These are phyloP conservation scores for Rhipidocladum racemiflorum DNA, from an alignment of 176 grass and related monocot species.

Conservation along the genomic window DNA sequence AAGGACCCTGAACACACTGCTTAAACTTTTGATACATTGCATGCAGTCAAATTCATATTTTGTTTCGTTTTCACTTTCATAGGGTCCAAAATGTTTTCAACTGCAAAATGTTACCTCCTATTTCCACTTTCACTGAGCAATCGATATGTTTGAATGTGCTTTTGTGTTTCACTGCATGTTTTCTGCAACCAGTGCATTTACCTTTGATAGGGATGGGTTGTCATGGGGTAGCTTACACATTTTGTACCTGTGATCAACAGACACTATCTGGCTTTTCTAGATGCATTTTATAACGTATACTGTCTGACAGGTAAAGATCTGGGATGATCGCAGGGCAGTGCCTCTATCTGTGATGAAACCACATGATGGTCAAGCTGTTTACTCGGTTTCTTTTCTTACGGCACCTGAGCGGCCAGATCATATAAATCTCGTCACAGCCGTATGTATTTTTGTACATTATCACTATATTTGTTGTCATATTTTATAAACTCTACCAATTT, in stretches of 20 bases:
- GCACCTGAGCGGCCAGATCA: slow-evolving; percentile 75
- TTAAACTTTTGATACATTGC: background rate
- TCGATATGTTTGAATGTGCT: background rate
- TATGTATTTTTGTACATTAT: slow-evolving; percentile 40
- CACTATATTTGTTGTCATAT: background rate
- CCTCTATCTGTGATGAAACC: slow-evolving; percentile 67
- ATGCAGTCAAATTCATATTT: background rate
- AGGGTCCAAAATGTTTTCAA: background rate
- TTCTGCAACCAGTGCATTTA: background rate
- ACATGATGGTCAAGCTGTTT: slow-evolving; percentile 76
- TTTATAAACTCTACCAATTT: background rate
- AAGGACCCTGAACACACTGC: background rate
- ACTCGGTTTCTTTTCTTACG: slow-evolving; percentile 79
- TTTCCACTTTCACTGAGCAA: background rate
- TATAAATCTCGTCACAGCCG: slow-evolving; percentile 94
- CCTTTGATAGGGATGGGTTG: background rate
- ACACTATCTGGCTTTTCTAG: slow-evolving; percentile 4
- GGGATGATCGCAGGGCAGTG: slow-evolving; percentile 73
- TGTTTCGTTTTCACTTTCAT: background rate
- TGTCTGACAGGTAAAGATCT: slow-evolving; percentile 81
- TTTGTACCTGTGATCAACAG: background rate
- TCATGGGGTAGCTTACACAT: background rate
- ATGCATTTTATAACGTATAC: background rate
- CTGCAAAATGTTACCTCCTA: background rate
- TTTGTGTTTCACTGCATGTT: background rate